Evolutionary conservation across 345 rosid genomes (phyloP).

Genomic region (Populus davidiana): DNA sequence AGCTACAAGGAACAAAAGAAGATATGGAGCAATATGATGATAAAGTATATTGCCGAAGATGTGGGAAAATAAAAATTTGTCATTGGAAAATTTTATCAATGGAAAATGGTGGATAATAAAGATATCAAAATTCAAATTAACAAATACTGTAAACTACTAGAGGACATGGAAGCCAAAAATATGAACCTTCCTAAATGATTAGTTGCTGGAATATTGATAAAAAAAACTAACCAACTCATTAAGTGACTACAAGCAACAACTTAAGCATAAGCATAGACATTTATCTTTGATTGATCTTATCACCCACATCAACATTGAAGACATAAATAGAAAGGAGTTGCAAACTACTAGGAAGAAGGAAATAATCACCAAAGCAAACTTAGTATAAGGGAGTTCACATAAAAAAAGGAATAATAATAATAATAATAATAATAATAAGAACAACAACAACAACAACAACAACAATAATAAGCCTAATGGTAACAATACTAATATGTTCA

Average conservation of each 20-base stretch:
- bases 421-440: background rate
- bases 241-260: background rate
- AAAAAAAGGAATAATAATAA: background rate
- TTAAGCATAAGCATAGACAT: background rate
- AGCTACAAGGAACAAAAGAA: background rate
- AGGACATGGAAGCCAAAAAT: background rate
- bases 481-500: background rate
- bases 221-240: background rate
- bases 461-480: background rate
- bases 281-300: background rate
- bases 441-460: background rate
- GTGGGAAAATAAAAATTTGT: background rate
- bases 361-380: background rate
- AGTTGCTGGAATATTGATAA: accelerated
- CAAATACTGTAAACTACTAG: too few relatives aligned
- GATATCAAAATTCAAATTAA: background rate
- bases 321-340: background rate
- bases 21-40: background rate
- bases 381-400: background rate
- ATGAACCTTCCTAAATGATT: background rate
- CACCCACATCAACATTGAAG: background rate
- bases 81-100: too few relatives aligned
- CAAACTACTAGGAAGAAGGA: background rate
- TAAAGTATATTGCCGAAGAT: background rate
- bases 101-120: too few relatives aligned